phyloP scores from a whole-genome alignment of 805 yeast species.

The Candida qinlingensis region DNA sequence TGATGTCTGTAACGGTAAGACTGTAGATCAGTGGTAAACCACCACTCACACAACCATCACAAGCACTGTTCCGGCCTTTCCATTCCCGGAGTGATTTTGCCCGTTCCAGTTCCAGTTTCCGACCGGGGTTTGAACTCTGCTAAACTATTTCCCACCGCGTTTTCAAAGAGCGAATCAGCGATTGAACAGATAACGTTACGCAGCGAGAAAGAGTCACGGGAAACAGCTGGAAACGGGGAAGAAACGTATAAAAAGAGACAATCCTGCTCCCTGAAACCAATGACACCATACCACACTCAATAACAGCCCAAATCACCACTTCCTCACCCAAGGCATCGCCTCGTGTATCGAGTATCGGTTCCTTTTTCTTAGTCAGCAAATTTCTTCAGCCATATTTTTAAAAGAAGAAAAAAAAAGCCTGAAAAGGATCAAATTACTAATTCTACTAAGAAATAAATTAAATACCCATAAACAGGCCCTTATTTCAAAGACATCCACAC shows the following conservation, averaged over 20 bases:
- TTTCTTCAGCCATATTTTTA: background rate
- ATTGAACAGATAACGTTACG: conserved; percentile 3
- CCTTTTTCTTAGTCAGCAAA: conserved; percentile 1
- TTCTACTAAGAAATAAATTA: too few relatives aligned
- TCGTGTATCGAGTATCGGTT: too few relatives aligned
- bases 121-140: background rate
- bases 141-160: background rate
- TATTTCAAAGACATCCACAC: background rate
- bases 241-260: background rate
- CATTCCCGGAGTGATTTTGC: background rate
- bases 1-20: too few relatives aligned
- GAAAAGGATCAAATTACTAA: background rate
- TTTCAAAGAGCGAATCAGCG: conserved; percentile 1
- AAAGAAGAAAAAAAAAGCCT: background rate
- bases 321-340: background rate
- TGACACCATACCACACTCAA: background rate
- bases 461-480: background rate
- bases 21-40: too few relatives aligned
- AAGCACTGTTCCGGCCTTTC: too few relatives aligned
- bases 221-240: too few relatives aligned
- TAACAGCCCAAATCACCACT: background rate
- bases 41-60: too few relatives aligned
- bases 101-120: background rate
- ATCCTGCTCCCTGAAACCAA: background rate
- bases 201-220: background rate